phyloP scores from a whole-genome alignment of 2,329 filamentous ascomycete species.

The Hirsutella thompsonii region DNA sequence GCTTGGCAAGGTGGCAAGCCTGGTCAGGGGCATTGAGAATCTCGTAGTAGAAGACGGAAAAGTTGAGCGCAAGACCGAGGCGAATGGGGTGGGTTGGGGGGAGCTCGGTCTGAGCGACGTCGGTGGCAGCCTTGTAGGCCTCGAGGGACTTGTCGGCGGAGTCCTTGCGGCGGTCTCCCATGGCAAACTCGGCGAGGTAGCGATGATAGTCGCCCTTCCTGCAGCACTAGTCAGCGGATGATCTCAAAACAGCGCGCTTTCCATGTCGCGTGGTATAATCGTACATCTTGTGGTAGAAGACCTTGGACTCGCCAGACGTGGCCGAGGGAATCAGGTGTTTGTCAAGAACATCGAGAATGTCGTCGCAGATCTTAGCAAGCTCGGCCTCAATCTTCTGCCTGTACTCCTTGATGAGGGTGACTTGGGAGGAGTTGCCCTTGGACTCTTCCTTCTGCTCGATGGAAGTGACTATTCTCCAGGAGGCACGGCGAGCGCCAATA shows the following conservation, averaged over 20 bases:
- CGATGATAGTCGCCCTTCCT: conserved; percentile 99
- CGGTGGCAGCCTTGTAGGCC: conserved; percentile 94
- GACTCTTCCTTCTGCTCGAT: conserved; percentile 99
- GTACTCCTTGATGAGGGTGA: conserved; percentile 91
- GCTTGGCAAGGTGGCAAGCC: conserved; percentile 97
- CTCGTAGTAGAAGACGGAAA: conserved; percentile 99
- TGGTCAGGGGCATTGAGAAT: conserved; percentile 97
- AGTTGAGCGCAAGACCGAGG: conserved; percentile 94
- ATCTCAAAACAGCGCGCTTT: not conserved
- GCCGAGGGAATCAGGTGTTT: conserved; percentile 88
- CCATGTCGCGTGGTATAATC: conserved; percentile 18
- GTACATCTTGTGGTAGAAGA: conserved; percentile 99
- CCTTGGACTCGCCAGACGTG: conserved; percentile 93
- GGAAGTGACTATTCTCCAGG: conserved; percentile 95
- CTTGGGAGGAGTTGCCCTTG: conserved; percentile 91
- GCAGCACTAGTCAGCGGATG: conserved; percentile 9
- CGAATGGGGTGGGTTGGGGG: conserved; percentile 97
- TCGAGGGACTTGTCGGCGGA: conserved; percentile 90
- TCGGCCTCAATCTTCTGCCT: conserved; percentile 96
- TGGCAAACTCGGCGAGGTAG: conserved; percentile 93
- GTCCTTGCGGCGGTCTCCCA: conserved; percentile 88
- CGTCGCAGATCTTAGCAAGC: conserved; percentile 94
- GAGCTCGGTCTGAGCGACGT: conserved; percentile 94
- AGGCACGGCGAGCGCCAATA: conserved; percentile 90
- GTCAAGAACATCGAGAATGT: conserved; percentile 91